These are phyloP conservation scores for Mucor saturninus DNA, from an alignment of 371 early-diverging fungal species.

Conservation along the genomic window DNA sequence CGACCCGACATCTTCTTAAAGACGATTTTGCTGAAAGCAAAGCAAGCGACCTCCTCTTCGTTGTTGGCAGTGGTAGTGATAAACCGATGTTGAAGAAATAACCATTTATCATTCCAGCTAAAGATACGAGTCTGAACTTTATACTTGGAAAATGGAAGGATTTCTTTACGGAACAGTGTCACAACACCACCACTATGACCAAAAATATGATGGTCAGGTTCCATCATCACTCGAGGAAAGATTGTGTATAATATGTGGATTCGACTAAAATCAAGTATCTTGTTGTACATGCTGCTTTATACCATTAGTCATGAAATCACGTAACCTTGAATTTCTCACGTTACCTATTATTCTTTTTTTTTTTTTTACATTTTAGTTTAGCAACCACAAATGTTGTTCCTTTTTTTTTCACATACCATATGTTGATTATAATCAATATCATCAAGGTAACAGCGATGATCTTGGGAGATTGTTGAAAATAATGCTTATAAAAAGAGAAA, in stretches of 20 bases:
- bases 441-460: constrained; percentile 45
- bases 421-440: constrained; percentile 57
- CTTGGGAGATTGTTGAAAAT: constrained; percentile 31
- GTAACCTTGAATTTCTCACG: constrained; percentile 29
- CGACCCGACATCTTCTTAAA: constrained; percentile 49
- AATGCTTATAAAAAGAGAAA: constrained; percentile 8
- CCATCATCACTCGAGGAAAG: constrained; percentile 50
- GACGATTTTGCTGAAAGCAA: constrained; percentile 45
- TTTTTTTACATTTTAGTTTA: too few relatives aligned
- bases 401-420: constrained; percentile 33
- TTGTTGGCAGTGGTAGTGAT: constrained; percentile 7
- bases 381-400: too few relatives aligned
- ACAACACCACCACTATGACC: constrained; percentile 45
- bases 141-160: constrained; percentile 54
- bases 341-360: constrained; percentile 43
- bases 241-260: constrained; percentile 51
- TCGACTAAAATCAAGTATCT: constrained; percentile 59
- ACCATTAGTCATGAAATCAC: constrained; percentile 65
- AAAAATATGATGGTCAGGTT: constrained; percentile 36
- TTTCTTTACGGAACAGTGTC: constrained; percentile 59
- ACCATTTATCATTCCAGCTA: constrained; percentile 68
- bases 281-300: constrained; percentile 58
- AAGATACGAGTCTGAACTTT: constrained; percentile 57
- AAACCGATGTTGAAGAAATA: constrained; percentile 49
- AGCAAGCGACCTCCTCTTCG: constrained; percentile 17